Conservation (phyloP, 2,329 filamentous ascomycete genomes). For the Pestalotiopsis sp. region DNA sequence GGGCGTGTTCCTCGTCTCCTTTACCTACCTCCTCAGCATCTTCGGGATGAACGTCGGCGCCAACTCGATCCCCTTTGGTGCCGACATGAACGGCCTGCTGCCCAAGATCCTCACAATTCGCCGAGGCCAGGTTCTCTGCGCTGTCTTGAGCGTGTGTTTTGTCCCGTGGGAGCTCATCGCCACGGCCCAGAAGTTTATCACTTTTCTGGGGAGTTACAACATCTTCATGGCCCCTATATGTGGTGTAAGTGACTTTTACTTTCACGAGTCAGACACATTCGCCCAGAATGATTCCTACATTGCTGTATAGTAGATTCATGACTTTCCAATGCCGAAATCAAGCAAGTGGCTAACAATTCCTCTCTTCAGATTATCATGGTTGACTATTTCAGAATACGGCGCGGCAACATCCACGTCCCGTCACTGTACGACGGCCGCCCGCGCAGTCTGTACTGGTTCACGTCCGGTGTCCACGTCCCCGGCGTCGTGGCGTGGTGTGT, state of each 20-base stretch:
- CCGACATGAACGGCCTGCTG: constrained; percentile 42
- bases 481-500: not conserved
- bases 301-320: no score
- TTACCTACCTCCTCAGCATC: not conserved
- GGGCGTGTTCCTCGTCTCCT: not conserved
- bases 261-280: no score
- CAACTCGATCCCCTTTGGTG: constrained; percentile 43
- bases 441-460: not conserved
- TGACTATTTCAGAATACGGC: not conserved
- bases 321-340: no score
- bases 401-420: not conserved
- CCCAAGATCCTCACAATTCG: constrained; percentile 44
- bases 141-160: constrained; percentile 35
- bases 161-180: constrained; percentile 46
- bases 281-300: not conserved
- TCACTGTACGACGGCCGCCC: not conserved
- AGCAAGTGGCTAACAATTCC: not conserved
- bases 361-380: not conserved
- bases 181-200: constrained; percentile 40
- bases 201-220: constrained; percentile 35
- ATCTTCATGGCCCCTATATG: not conserved
- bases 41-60: not conserved
- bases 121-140: constrained; percentile 42
- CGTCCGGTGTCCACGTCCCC: not conserved
- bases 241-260: not conserved